Evolutionary conservation across 768 basidiomycete species (phyloP).

Genomic region (Pleurotus djamor): DNA sequence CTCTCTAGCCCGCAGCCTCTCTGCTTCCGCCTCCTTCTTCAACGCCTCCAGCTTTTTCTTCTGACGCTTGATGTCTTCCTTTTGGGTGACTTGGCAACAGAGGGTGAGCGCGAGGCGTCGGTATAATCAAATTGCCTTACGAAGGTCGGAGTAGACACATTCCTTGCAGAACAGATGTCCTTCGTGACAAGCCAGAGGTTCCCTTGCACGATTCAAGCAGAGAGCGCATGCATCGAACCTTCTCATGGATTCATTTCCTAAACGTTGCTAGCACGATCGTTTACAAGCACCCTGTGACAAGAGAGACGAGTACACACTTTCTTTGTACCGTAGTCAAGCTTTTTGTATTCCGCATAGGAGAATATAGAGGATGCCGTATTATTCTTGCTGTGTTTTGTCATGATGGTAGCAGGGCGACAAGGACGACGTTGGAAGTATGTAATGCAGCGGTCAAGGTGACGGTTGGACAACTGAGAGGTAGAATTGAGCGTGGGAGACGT

Average conservation of each 20-base stretch:
- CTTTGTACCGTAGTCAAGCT: constrained; percentile 82
- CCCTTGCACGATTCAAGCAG: constrained; percentile 80
- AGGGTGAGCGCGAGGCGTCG: too few species aligned
- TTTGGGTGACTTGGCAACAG: constrained; percentile 89
- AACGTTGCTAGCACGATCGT: constrained; percentile 48
- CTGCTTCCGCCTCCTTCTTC: constrained; percentile 78
- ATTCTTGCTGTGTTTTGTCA: constrained; percentile 92
- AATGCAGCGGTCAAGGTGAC: not conserved
- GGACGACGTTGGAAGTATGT: not conserved
- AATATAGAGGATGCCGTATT: constrained; percentile 89
- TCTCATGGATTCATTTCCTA: constrained; percentile 93
- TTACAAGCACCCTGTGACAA: not conserved
- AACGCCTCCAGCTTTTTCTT: constrained; percentile 74
- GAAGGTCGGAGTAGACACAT: constrained; percentile 83
- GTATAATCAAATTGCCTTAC: constrained; percentile 54
- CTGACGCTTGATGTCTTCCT: constrained; percentile 91
- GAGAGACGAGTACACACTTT: constrained; percentile 37
- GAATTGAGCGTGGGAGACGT: not conserved
- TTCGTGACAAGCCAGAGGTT: constrained; percentile 79
- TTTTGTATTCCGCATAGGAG: constrained; percentile 88
- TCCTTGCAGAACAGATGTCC: constrained; percentile 98
- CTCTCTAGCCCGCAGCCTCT: constrained; percentile 62
- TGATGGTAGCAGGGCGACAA: too few species aligned
- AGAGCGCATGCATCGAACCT: constrained; percentile 89
- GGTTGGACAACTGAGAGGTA: not conserved